phyloP scores from a whole-genome alignment of 164 flowering plant genomes.

The Chimonanthus salicifolius region DNA sequence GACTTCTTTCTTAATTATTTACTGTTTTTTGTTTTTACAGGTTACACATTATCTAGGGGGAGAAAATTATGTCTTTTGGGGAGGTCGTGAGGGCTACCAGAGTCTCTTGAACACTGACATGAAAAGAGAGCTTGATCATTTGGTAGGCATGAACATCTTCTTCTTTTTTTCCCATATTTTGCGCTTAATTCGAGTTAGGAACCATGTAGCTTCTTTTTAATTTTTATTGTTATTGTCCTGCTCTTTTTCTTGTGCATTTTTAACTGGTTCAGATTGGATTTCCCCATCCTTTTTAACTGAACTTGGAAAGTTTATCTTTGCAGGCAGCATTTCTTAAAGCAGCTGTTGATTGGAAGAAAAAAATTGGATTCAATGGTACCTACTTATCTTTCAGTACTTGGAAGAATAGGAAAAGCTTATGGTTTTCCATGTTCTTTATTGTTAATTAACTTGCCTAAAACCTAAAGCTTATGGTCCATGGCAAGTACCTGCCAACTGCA shows the following conservation, averaged over 20 bases:
- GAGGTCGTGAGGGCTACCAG: conserved; percentile 98
- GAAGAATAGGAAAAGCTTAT: not conserved
- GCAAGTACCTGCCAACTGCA: no score
- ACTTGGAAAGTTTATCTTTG: conserved; percentile 2
- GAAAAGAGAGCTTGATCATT: conserved; percentile 88
- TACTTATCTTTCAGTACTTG: not conserved
- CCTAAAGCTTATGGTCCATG: no score
- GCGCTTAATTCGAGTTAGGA: not conserved
- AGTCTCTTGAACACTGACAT: conserved; percentile 90
- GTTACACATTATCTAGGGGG: conserved; percentile 97
- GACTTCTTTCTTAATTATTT: not conserved
- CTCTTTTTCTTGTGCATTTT: not conserved
- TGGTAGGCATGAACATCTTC: conserved; percentile 41
- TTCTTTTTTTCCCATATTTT: not conserved
- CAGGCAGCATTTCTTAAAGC: conserved; percentile 88
- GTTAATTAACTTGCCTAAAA: no score
- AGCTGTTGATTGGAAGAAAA: conserved; percentile 87
- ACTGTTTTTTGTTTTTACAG: conserved; percentile 25
- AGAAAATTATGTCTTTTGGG: conserved; percentile 96
- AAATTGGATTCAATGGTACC: conserved; percentile 89
- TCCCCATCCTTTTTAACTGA: not conserved
- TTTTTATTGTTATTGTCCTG: not conserved
- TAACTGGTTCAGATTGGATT: not conserved
- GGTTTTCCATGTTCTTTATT: not conserved
- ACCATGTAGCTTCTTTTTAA: not conserved